These are phyloP conservation scores for Saccharomycopsis amapae DNA, from an alignment of 805 yeast species.

Conservation along the genomic window DNA sequence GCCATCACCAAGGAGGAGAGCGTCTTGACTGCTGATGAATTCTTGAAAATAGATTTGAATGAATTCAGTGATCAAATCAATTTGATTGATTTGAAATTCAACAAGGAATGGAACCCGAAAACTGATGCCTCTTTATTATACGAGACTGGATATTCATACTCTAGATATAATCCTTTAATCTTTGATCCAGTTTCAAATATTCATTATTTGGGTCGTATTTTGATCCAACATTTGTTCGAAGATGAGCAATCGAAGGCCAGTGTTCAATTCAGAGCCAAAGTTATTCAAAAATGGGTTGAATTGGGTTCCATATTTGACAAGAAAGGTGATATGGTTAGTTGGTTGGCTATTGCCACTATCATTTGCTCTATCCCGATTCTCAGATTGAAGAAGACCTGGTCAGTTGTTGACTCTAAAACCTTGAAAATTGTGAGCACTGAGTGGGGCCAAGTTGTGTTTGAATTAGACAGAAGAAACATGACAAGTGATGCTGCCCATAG, in stretches of 20 bases:
- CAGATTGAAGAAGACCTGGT: constrained; percentile 71
- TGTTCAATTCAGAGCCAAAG: constrained; percentile 44
- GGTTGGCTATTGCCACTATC: constrained; percentile 84
- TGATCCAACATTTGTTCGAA: constrained; percentile 61
- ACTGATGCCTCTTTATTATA: constrained; percentile 70
- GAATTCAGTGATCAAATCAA: constrained; percentile 59
- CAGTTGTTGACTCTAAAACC: constrained; percentile 51
- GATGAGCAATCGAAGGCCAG: constrained; percentile 31
- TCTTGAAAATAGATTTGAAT: constrained; percentile 47
- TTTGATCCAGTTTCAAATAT: constrained; percentile 60
- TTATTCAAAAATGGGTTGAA: constrained; percentile 77
- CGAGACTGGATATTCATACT: constrained; percentile 35
- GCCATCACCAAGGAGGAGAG: constrained; percentile 16
- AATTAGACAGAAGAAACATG: constrained; percentile 69
- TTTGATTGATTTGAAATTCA: constrained; percentile 58
- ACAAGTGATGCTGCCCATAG: constrained; percentile 49
- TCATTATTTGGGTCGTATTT: constrained; percentile 70
- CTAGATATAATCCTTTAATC: constrained; percentile 64
- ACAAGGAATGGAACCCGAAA: constrained; percentile 69
- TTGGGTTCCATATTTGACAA: constrained; percentile 72
- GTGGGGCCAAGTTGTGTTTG: constrained; percentile 92
- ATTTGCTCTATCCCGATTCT: constrained; percentile 78
- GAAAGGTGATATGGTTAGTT: constrained; percentile 86
- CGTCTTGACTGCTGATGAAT: constrained; percentile 32
- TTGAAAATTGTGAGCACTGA: constrained; percentile 60